Conservation (phyloP, 495 filamentous ascomycete genomes). For the Acidomyces sp. region DNA sequence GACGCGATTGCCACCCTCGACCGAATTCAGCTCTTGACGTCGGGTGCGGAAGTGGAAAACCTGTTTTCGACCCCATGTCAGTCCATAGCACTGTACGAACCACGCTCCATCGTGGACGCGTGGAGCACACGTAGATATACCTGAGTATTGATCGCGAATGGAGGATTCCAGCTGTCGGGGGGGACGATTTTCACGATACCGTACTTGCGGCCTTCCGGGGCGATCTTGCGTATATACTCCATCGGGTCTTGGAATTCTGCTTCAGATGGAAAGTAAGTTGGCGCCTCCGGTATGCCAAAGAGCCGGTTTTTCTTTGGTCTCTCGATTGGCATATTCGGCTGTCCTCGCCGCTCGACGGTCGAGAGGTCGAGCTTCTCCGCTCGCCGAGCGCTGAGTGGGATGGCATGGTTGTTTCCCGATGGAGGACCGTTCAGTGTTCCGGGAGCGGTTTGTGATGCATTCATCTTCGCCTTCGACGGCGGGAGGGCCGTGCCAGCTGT, state of each 20-base stretch:
- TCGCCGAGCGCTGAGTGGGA: constrained; percentile 54
- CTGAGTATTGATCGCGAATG: constrained; percentile 94
- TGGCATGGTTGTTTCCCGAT: constrained; percentile 19
- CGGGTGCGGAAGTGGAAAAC: constrained; percentile 93
- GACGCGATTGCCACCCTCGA: constrained; percentile 93
- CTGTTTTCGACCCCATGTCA: constrained; percentile 35
- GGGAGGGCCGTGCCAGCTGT: constrained; percentile 1
- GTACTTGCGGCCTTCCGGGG: constrained; percentile 68
- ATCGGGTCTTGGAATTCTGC: constrained; percentile 93
- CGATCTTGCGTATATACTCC: constrained; percentile 81
- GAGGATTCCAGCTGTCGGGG: constrained; percentile 82
- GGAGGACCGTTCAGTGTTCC: constrained; percentile 20
- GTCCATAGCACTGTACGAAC: neutral
- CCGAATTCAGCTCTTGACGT: constrained; percentile 93
- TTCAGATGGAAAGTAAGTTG: constrained; percentile 77
- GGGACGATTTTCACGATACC: constrained; percentile 93
- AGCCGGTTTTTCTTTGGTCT: constrained; percentile 60
- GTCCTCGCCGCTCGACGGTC: constrained; percentile 83
- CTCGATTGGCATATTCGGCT: constrained; percentile 61
- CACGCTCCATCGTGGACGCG: neutral
- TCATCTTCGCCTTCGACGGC: constrained; percentile 5
- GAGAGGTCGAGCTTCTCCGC: constrained; percentile 67
- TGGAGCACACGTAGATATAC: constrained; percentile 38
- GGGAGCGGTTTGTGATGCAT: constrained; percentile 7
- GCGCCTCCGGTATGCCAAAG: constrained; percentile 78